Evolutionary conservation across 768 basidiomycete species (phyloP), one percentile per base, ranked within the genome.

Genomic region (Russula brevipes): DNA sequence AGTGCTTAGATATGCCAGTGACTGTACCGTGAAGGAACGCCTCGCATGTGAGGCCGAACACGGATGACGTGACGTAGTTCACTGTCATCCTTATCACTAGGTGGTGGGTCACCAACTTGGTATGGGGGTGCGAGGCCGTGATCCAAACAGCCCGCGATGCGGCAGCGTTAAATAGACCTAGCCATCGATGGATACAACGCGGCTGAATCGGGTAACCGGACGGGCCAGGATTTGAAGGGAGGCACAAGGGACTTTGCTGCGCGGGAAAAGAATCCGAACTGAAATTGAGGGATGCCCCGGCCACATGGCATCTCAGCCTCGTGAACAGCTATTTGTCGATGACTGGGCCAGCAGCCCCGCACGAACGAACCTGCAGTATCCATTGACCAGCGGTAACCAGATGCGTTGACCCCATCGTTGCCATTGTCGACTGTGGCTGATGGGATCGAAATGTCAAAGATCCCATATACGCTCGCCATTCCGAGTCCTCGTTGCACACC

Each of bases 31-130:
- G 77, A 16, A 77, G 63, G 14, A 69, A 69, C 0, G 74, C 70
- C 60, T 78, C 77, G 63, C 71, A 75, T 1, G 60, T 72, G 56
- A 78, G 77, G 24, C 76, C 76, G 51, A 76, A 68, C 52, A 78
- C 62, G 9, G 74, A 71, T 39, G 76, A 71, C 1, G 76, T 14
- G 55, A 76, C 72, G 16, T 64, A 67, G 1, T 70, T 59, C 39
- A 76, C 72, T 38, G 39, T 42, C 72, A 74, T 75, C 11, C 39
- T 54, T 42, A 24, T 36, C 24, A 24, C 24, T 8, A 12, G 12
- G 38, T 4, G 33, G 33, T n/a, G 52, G 39, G n/a, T 35, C 17
- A 30, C 19, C 5, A 31, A 24, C 24, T 24, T 24, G 24, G 1
- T 24, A 1, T 17, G 17, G 42, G 41, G 46, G 24, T 24, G 24